Conservation (phyloP, 2,329 filamentous ascomycete species). For the Podosphaera fusca region DNA sequence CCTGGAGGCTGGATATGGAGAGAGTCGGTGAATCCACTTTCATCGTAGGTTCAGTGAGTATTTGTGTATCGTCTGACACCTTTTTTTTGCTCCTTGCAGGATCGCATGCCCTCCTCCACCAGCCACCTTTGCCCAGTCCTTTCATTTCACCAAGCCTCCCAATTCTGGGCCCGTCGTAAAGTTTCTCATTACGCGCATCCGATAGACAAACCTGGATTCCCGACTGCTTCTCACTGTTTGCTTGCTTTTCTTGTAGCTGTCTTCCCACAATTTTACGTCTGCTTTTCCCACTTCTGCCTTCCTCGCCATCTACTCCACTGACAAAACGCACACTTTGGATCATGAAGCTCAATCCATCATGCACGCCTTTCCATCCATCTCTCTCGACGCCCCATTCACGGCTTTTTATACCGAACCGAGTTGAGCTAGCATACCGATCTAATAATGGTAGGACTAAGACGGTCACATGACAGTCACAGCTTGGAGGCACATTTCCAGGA, state of each 20-base stretch:
- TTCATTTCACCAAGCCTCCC: neutral
- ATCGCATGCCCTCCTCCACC: neutral
- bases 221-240: constrained; percentile 7
- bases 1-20: neutral
- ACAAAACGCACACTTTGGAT: constrained; percentile 68
- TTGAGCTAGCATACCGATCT: constrained; percentile 50
- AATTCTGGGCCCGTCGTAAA: too few species aligned
- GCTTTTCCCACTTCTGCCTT: constrained; percentile 22
- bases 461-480: constrained; percentile 70
- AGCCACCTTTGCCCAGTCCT: neutral
- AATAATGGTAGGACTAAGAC: constrained; percentile 62
- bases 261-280: constrained; percentile 9
- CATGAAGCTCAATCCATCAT: constrained; percentile 53
- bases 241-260: constrained; percentile 6
- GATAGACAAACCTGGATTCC: neutral
- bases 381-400: constrained; percentile 46
- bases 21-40: neutral
- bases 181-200: constrained; percentile 1
- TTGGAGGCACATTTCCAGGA: constrained; percentile 38
- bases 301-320: constrained; percentile 37
- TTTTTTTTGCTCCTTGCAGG: neutral
- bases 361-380: constrained; percentile 17
- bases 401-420: constrained; percentile 61
- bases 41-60: neutral
- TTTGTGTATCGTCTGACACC: neutral